Percentiles rank a stretch among this genome's conserved stretches.
Conservation (phyloP, 2,329 filamentous ascomycete genomes). For the Beauveria brongniartii region DNA sequence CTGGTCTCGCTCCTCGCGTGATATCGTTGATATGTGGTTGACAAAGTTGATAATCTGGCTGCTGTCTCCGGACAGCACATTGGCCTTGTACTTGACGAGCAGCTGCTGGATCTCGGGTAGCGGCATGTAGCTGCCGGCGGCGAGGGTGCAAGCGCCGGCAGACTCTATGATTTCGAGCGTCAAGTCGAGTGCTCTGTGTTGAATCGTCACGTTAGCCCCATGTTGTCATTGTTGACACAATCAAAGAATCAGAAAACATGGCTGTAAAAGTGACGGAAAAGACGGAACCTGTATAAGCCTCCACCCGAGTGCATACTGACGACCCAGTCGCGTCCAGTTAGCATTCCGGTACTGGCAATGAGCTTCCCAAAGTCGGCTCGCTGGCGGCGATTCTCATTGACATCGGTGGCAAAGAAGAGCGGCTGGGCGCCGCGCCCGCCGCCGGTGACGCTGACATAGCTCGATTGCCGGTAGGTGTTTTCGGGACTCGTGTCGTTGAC, state of each 20-base stretch:
- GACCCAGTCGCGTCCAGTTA: conserved; percentile 30
- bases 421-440: conserved; percentile 26
- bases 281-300: conserved; percentile 22
- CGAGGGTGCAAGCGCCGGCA: conserved; percentile 31
- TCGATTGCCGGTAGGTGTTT: conserved; percentile 29
- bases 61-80: conserved; percentile 30
- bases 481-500: conserved; percentile 22
- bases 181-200: conserved; percentile 29
- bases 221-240: too few species aligned
- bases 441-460: conserved; percentile 33
- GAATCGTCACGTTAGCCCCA: not conserved
- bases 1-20: conserved; percentile 8
- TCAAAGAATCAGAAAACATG: too few species aligned
- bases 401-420: conserved; percentile 33
- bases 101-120: conserved; percentile 19
- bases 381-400: conserved; percentile 32
- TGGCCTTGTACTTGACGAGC: conserved; percentile 25
- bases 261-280: too few species aligned
- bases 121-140: conserved; percentile 24
- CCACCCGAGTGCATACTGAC: conserved; percentile 29
- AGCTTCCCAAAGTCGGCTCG: conserved; percentile 26
- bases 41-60: conserved; percentile 30
- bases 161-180: conserved; percentile 31
- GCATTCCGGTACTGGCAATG: conserved; percentile 21
- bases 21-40: conserved; percentile 26